A percentile compares a stretch with the other conserved stretches of the same genome.
Evolutionary conservation across 768 basidiomycete genomes (phyloP).

Genomic region (Lactifluus echinatus): DNA sequence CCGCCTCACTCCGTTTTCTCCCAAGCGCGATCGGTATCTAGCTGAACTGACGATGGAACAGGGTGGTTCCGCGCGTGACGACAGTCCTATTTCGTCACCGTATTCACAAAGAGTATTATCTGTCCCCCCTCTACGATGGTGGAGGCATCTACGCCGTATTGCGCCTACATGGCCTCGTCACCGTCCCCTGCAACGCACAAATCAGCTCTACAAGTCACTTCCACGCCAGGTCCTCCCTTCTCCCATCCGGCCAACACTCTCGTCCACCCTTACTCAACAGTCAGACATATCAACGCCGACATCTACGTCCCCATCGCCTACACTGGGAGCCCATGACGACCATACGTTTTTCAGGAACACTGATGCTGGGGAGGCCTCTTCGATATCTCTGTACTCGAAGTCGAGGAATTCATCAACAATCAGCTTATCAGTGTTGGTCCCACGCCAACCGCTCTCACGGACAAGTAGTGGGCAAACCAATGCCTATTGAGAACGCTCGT

Average conservation of each 20-base stretch:
- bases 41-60: conserved; percentile 28
- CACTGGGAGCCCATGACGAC: conserved; percentile 15
- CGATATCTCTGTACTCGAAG: conserved; percentile 38
- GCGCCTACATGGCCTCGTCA: conserved; percentile 14
- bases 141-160: conserved; percentile 7
- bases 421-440: conserved; percentile 45
- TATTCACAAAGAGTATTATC: not conserved
- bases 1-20: conserved; percentile 6
- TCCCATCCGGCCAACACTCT: conserved; percentile 25
- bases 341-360: conserved; percentile 3
- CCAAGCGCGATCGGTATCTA: conserved; percentile 23
- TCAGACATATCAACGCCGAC: conserved; percentile 10
- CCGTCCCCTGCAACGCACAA: conserved; percentile 5
- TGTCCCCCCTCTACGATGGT: not conserved
- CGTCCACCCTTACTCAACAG: conserved; percentile 14
- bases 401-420: conserved; percentile 63
- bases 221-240: conserved; percentile 23
- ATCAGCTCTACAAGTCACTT: conserved; percentile 16
- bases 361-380: conserved; percentile 14
- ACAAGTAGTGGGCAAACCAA: conserved; percentile 25
- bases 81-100: conserved; percentile 1
- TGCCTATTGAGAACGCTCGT: conserved; percentile 4
- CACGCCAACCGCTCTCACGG: conserved; percentile 38
- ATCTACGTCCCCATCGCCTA: conserved; percentile 15
- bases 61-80: conserved; percentile 19